Evolutionary conservation across 305 asterid species (phyloP).

Genomic region (Andrographis paniculata): DNA sequence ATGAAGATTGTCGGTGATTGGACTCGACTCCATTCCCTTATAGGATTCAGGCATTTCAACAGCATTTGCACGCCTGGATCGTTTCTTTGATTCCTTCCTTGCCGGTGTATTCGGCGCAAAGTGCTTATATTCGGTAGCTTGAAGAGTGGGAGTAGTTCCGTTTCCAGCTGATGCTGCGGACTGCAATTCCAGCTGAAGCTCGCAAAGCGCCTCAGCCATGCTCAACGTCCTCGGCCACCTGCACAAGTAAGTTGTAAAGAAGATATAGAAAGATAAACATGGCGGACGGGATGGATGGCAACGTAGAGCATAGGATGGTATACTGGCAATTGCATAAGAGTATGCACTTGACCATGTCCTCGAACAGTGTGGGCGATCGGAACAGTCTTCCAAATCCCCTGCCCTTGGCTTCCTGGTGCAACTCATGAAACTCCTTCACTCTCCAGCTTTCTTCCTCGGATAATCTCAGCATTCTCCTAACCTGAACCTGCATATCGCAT

Average conservation of each 20-base stretch:
- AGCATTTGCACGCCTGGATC: slow-evolving; percentile 8
- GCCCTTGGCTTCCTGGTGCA: slow-evolving; percentile 42
- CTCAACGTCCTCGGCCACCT: slow-evolving; percentile 85
- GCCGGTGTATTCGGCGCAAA: slow-evolving; percentile 54
- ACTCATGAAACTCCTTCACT: slow-evolving; percentile 51
- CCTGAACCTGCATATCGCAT: slow-evolving; percentile 42
- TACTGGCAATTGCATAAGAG: slow-evolving; percentile 94
- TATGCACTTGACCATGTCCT: slow-evolving; percentile 80
- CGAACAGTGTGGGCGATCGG: slow-evolving; percentile 82
- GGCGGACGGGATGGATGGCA: background rate
- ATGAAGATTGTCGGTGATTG: slow-evolving; percentile 8
- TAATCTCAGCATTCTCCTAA: slow-evolving; percentile 65
- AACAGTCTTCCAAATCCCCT: slow-evolving; percentile 69
- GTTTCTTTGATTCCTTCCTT: slow-evolving; percentile 46
- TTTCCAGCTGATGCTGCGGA: slow-evolving; percentile 17
- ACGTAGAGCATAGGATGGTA: slow-evolving; percentile 21
- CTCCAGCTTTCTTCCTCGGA: slow-evolving; percentile 47
- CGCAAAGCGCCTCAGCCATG: slow-evolving; percentile 77
- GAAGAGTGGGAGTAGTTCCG: slow-evolving; percentile 18
- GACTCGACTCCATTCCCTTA: slow-evolving; percentile 9
- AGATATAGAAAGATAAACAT: no score
- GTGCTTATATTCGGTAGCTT: slow-evolving; percentile 17
- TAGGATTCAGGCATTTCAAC: slow-evolving; percentile 17
- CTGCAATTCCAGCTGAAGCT: slow-evolving; percentile 60
- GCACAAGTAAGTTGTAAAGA: slow-evolving; percentile 10